A percentile compares a stretch with the other conserved stretches of the same genome.
Conservation (phyloP, 139 green algal genomes). For the Penium margaritaceum region DNA sequence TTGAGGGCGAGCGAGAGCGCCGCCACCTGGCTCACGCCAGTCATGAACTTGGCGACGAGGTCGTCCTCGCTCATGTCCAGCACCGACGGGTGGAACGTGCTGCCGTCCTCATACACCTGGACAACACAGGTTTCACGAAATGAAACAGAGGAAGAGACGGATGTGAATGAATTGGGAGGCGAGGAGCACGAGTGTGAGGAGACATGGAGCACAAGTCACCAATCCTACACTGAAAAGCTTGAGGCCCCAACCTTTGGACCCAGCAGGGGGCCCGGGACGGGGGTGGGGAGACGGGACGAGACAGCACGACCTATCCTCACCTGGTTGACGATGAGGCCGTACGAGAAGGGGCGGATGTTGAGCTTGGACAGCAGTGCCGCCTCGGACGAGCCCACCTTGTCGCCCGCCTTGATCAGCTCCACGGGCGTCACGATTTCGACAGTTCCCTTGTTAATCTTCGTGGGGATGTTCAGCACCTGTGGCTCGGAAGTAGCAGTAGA, state of each 20-base stretch:
- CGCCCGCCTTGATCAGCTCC: slow-evolving; percentile 65
- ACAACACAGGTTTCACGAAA: no score
- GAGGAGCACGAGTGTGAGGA: no score
- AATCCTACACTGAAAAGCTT: no score
- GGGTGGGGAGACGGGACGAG: no score
- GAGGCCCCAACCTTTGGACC: no score
- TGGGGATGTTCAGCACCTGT: slow-evolving; percentile 91
- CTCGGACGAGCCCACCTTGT: slow-evolving; percentile 76
- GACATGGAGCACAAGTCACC: no score
- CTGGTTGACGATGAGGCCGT: slow-evolving; percentile 60
- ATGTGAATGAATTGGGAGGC: no score
- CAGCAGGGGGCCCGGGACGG: no score
- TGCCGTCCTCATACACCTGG: slow-evolving; percentile 82
- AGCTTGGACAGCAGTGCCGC: slow-evolving; percentile 97
- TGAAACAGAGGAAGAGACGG: no score
- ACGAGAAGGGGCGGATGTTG: slow-evolving; percentile 95
- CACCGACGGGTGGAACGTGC: slow-evolving; percentile 76
- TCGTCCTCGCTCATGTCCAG: slow-evolving; percentile 93
- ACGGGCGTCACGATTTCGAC: slow-evolving; percentile 92
- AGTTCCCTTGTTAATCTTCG: slow-evolving; percentile 98
- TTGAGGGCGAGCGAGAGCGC: slow-evolving; percentile 71
- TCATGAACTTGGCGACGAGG: slow-evolving; percentile 58
- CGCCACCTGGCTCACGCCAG: slow-evolving; percentile 74
- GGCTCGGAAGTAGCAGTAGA: no score
- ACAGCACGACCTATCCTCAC: no score